Percentiles rank a stretch among this genome's conserved stretches.
phyloP scores from a whole-genome alignment of 441 rosid species.

The Isatis lusitanica region DNA sequence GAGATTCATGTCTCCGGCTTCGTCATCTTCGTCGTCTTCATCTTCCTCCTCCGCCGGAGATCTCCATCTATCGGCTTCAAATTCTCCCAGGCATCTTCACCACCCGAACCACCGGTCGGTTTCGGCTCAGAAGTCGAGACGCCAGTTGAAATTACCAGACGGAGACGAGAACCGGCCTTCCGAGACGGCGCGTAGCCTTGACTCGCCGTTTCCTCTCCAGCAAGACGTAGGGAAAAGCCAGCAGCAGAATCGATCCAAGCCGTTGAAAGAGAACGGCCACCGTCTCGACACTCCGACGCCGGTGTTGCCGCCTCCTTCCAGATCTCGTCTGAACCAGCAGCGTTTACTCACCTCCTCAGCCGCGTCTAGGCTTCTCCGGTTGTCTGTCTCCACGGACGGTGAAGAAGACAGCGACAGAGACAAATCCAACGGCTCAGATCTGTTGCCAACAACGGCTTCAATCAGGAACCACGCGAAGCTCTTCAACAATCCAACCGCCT shows the following conservation, averaged over 20 bases:
- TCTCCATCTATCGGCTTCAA: conserved; percentile 32
- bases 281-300: conserved; percentile 33
- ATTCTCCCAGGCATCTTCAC: conserved; percentile 42
- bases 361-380: conserved; percentile 59
- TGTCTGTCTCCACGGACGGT: conserved; percentile 20
- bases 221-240: conserved; percentile 21
- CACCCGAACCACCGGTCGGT: conserved; percentile 42
- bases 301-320: conserved; percentile 27
- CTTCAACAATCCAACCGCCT: conserved; percentile 16
- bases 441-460: not conserved
- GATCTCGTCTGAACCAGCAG: conserved; percentile 40
- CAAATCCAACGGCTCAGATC: not conserved
- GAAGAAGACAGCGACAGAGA: conserved; percentile 14
- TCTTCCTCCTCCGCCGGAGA: conserved; percentile 42
- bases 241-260: conserved; percentile 41
- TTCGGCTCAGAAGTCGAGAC: conserved; percentile 55
- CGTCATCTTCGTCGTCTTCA: conserved; percentile 42
- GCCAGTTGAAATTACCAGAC: conserved; percentile 42
- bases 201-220: conserved; percentile 38
- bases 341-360: conserved; percentile 40
- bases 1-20: conserved; percentile 73
- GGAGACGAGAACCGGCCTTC: conserved; percentile 43
- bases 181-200: conserved; percentile 41
- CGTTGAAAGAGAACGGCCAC: conserved; percentile 30
- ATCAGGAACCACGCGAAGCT: not conserved